Evolutionary conservation across 257 asterid genomes (phyloP), one percentile per base, ranked within the genome.

Genomic region (Solanum chmielewskii): DNA sequence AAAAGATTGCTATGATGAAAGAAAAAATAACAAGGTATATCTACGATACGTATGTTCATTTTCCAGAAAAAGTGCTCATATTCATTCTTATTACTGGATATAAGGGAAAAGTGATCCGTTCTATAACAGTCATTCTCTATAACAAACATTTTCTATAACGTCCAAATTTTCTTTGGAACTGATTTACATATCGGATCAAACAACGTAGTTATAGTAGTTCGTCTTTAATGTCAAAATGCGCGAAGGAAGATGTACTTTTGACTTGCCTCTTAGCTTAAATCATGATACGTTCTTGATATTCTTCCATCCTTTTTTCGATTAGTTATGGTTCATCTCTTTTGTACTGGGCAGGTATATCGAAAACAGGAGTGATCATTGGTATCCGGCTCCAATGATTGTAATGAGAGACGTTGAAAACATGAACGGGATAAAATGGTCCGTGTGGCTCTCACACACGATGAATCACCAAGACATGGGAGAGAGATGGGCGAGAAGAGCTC

Each of bases 381-480:
- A 95, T 71, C 94, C 94, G 0, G 91, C 90, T 20, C 99, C 99
- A 2, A 45, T 86, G 92, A 88, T 96, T 25, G 98, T 97, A 21
- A 89, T 94, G 95, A 92, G 97, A 78, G 98, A 97, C 47, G 90
- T 97, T 44, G 98, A 93, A 89, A 94, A 97, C 90, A 81, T 96
- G 99, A 97, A 96, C 93, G 74, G 92, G 89, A 70, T 97, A 91
- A 95, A 92, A 87, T 95, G 94, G 91, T 95, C 99, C 1, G 60
- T 93, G 11, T 96, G 99, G 98, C 95, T 88, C 25, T 88, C 93
- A 0, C 99, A 97, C 92, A 94, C 80, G 20, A 95, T 95, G 94
- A 97, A 97, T 88, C 90, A 88, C 86, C 98, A 97, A 86, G 95
- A 97, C 86, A 97, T 97, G 98, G 94, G 98, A 9, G 98, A 97